Percentiles rank a stretch among this genome's conserved stretches.
Conservation (phyloP, 768 basidiomycete species). For the Pulveroboletus sp. region DNA sequence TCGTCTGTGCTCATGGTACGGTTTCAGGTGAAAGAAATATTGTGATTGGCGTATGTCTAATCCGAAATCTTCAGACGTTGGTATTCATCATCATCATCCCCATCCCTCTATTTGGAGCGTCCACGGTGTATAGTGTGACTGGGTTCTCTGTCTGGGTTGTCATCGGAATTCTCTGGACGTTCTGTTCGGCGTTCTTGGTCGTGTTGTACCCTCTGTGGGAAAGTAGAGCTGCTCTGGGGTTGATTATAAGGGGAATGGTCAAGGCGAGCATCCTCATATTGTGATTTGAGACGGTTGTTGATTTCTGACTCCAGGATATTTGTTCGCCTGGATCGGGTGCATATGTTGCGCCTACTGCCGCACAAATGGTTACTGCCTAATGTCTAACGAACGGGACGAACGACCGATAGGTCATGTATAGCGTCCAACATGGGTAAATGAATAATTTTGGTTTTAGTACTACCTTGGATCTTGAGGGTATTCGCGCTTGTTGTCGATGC, state of each 20-base stretch:
- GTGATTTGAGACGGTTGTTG: neutral
- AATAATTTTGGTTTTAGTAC: neutral
- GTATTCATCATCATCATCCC: constrained; percentile 74
- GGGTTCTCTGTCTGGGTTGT: constrained; percentile 79
- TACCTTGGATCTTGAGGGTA: too few relatives aligned
- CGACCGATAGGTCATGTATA: neutral
- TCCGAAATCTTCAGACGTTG: constrained; percentile 39
- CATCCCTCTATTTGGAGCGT: constrained; percentile 80
- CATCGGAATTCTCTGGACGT: constrained; percentile 80
- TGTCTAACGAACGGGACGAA: neutral
- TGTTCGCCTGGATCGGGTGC: constrained; percentile 40
- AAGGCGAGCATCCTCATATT: constrained; percentile 41
- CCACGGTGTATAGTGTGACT: constrained; percentile 57
- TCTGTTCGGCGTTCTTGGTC: constrained; percentile 67
- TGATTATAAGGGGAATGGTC: constrained; percentile 57
- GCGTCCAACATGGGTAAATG: neutral
- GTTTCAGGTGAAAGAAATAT: neutral
- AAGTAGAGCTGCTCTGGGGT: constrained; percentile 58
- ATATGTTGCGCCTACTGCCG: constrained; percentile 20
- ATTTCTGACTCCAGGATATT: constrained; percentile 32
- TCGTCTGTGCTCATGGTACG: constrained; percentile 64
- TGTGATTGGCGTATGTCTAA: neutral
- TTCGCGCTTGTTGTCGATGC: too few relatives aligned
- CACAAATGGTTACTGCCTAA: neutral
- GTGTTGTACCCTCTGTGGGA: constrained; percentile 88